Evolutionary conservation across 495 filamentous ascomycete species (phyloP).

Genomic region (Extremus antarcticus): DNA sequence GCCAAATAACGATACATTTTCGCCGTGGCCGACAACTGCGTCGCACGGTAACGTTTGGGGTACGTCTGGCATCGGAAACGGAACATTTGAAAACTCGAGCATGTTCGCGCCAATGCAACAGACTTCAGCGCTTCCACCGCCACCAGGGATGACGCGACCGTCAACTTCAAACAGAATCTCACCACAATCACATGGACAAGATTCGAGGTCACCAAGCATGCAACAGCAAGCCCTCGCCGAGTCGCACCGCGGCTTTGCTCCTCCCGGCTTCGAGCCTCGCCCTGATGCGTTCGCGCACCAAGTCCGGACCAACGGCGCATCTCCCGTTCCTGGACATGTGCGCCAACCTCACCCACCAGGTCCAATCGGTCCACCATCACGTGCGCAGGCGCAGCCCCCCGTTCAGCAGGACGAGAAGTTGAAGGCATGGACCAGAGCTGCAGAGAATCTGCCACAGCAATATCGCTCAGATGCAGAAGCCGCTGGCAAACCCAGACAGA

Average conservation of each 20-base stretch:
- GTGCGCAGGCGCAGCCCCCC: slow-evolving; percentile 8
- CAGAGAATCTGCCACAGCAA: slow-evolving; percentile 16
- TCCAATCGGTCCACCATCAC: slow-evolving; percentile 26
- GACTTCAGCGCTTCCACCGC: slow-evolving; percentile 9
- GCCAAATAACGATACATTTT: slow-evolving; percentile 3
- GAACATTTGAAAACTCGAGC: slow-evolving; percentile 29
- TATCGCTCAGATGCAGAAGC: slow-evolving; percentile 11
- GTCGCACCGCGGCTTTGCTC: slow-evolving; percentile 7
- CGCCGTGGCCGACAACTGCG: slow-evolving; percentile 9
- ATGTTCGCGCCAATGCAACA: slow-evolving; percentile 17
- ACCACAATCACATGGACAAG: slow-evolving; percentile 8
- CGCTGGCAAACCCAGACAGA: slow-evolving; percentile 1
- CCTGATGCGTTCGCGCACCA: slow-evolving; percentile 10
- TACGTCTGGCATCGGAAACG: slow-evolving; percentile 32
- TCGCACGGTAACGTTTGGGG: slow-evolving; percentile 30
- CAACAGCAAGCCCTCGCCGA: slow-evolving; percentile 5
- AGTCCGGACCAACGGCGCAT: slow-evolving; percentile 8
- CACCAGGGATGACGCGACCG: slow-evolving; percentile 9
- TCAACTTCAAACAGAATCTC: slow-evolving; percentile 7
- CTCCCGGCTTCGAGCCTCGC: slow-evolving; percentile 16
- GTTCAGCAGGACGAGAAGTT: neutral
- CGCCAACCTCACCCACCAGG: slow-evolving; percentile 15
- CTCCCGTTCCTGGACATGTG: slow-evolving; percentile 15
- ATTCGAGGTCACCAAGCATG: slow-evolving; percentile 9
- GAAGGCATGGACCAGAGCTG: slow-evolving; percentile 13